Base-by-base conservation (phyloP, 768 basidiomycete genomes). In the Amanita pseudoporphyria region DNA sequence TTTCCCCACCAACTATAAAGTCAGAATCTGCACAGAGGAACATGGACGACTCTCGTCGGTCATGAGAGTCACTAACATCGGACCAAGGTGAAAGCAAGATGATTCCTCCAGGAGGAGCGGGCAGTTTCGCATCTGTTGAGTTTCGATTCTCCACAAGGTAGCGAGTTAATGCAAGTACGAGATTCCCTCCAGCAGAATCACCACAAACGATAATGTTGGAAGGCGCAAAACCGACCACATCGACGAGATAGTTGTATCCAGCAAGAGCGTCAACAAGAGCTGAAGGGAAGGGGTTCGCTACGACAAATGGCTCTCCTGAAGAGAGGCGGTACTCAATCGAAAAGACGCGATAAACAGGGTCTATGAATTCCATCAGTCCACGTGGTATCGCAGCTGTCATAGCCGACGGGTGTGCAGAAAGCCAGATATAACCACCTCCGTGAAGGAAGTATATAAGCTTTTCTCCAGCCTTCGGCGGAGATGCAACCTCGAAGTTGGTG, bases 121-220 rank as follows among this genome's bases (percentile, higher is more conserved):
- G 76, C n/a, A 78, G 53, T 5, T 60, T 56, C 24, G 62, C 51
- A 4, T 62, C 59, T 7, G 62, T 46, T 2, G 63, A 48, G 24
- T 57, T 58, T 26, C 65, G 64, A 61, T 79, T 63, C 52, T 80
- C 76, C 14, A 76, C 65, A 21, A 87, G 72, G 54, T 82, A 82
- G 3, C 80, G 78, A 7, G 69, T 73, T 37, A 86, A 69, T 0
- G 81, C 79, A 30, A 79, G 70, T 1, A 79, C 78, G 21, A 89
- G 75, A 62, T 89, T 84, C 4, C 73, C 88, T 2, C 88, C 87
- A 0, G 87, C 85, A 1, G 84, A 89, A 60, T 91, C 87, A 2
- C 87, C 88, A 16, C 69, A 70, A 18, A 89, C 44, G 48, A 86
- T 70, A 57, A 91, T 81, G 56, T 85, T 66, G 14, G 67, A 61